Percentiles rank a stretch among this genome's conserved stretches.
Evolutionary conservation across 2,329 filamentous ascomycete species (phyloP).

Genomic region (Zarea fungicola): DNA sequence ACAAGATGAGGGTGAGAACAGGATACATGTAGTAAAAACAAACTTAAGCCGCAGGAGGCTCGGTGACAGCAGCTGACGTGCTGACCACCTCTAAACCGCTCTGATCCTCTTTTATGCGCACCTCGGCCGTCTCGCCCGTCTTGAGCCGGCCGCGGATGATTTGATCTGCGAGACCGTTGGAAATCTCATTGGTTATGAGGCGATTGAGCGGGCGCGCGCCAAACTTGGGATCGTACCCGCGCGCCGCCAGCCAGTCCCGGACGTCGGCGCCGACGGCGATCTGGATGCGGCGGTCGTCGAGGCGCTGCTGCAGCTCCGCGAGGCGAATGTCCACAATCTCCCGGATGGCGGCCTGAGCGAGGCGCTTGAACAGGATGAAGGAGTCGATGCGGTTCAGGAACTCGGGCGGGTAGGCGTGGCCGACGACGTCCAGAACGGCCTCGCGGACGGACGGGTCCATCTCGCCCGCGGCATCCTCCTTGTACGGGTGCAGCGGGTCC

Average conservation of each 20-base stretch:
- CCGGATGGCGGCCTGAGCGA: conserved; percentile 70
- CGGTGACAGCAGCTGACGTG: not conserved
- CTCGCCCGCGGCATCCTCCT: conserved; percentile 57
- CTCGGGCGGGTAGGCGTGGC: conserved; percentile 72
- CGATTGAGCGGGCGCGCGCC: conserved; percentile 88
- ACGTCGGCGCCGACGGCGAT: conserved; percentile 67
- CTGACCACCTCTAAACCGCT: conserved; percentile 49
- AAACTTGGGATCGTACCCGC: conserved; percentile 86
- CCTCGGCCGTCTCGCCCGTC: conserved; percentile 66
- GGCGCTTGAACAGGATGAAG: conserved; percentile 91
- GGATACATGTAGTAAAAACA: too few relatives aligned
- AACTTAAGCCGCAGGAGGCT: not conserved
- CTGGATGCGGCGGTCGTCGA: conserved; percentile 79
- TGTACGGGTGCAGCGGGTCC: conserved; percentile 59
- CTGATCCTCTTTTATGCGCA: conserved; percentile 60
- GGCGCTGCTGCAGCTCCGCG: conserved; percentile 72
- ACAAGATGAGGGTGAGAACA: too few relatives aligned
- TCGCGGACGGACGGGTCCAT: conserved; percentile 68
- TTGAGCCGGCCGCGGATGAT: conserved; percentile 84
- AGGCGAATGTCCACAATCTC: conserved; percentile 94
- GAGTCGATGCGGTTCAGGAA: conserved; percentile 96
- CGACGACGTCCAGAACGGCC: conserved; percentile 85
- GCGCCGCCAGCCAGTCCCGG: conserved; percentile 80
- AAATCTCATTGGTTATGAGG: conserved; percentile 83
- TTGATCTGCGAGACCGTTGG: conserved; percentile 81